Base-by-base conservation (phyloP, 2,329 filamentous ascomycete genomes). In the Moelleriella libera region DNA sequence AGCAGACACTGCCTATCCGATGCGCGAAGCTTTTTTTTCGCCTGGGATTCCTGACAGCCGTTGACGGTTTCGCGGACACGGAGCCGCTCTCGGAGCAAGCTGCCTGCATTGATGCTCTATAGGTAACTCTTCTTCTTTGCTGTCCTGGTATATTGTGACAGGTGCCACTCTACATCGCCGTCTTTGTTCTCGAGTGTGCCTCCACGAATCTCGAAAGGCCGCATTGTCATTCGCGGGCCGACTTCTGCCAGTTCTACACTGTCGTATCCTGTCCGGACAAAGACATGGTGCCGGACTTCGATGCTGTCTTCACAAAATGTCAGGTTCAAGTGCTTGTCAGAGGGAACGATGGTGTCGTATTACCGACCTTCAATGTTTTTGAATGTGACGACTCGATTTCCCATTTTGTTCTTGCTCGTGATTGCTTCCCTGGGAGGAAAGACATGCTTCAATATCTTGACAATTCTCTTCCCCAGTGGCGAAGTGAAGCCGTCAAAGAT, bases 201-300 rank as follows among this genome's bases (percentile, higher is more conserved):
- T 47, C 83, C 83, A 44, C 89, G 76, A 51, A 98, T 95, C 68
- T 97, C 88, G 60, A 97, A 98, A 47, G 88, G 71, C 55, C 88
- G 76, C 88, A 97, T 92, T n/a, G 88, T 95, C 87, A 97, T 95
- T 49, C 92, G 76, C 1, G 92, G 92, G 0, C 90, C 88, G 45
- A 94, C 88, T 63, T 95, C 88, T 11, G 85, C 83, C 56, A 95
- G 67, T 64, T 94, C 88, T 3, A 97, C 87, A 49, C 83, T 86
- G 60, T 94, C 82, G 60, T 90, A 92, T 1, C 86, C 84, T 0
- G 92, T 97, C 62, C 86, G 83, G 14, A 98, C 90, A 60, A 96
- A 98, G 2, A 98, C 89, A 62, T 76, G 66, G 45, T 70, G 68
- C 43, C 92, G 78, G 43, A 98, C 85, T 66, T 98, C 90, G 46